Base-by-base conservation (phyloP, 2,329 filamentous ascomycete genomes). In the Penicillium sp. region DNA sequence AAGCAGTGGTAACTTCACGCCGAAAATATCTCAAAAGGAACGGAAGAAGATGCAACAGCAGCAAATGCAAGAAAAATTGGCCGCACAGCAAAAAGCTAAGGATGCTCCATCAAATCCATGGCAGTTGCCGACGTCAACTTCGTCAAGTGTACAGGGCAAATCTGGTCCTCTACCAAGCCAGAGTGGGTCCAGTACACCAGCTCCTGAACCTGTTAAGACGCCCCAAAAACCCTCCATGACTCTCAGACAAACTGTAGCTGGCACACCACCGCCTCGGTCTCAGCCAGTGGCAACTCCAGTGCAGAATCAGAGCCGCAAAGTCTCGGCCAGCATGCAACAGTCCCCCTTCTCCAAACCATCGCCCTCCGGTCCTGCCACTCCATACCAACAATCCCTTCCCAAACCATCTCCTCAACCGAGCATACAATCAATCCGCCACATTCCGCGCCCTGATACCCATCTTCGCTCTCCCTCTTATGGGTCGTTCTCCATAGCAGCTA, bases 1-100 rank as follows among this genome's bases (percentile, higher is more conserved):
- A 57, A 75, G 63, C 61, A 65, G 73, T 63, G 53, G 73, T 67
- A 66, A 68, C 66, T 68, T 77, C 26, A 72, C 77, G 37, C 74
- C 78, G 0, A 96, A 90, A 70, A 75, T 96, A 63, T 96, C 93
- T 0, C 95, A 98, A 66, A 96, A 95, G 69, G 93, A 97, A 72
- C 87, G 92, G 22, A 98, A 96, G 77, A 90, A 85, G 69, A 85
- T 92, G 62, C 85, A 91, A 66, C 88, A 91, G 67, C 82, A 86
- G 59, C 85, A 90, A 67, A 66, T 76, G 55, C 74, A 77, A 77
- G 81, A 76, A 39, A 68, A 68, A 56, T 60, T 71, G 57, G 69
- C 62, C 49, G 70, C 71, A 52, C 63, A 71, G 50, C 63, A 72
- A 54, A 69, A 70, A 53, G 57, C 67, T 63, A 78, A 73, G 53